phyloP scores from a whole-genome alignment of 1,284 basidiomycete species.

The Apiotrichum domesticum region DNA sequence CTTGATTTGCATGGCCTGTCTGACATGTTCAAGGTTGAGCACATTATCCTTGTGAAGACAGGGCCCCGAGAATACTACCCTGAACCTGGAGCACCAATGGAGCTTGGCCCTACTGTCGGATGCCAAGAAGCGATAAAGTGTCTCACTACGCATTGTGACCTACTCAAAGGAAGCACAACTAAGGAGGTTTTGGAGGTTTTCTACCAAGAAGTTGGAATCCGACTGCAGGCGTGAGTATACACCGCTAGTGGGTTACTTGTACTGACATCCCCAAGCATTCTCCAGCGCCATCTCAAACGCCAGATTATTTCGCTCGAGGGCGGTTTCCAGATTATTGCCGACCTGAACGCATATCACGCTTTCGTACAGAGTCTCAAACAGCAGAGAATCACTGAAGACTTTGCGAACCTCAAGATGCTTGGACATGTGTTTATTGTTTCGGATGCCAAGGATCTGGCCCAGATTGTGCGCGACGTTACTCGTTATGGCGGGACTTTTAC shows the following conservation, averaged over 20 bases:
- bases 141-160: constrained; percentile 78
- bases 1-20: background rate
- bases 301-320: constrained; percentile 91
- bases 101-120: constrained; percentile 76
- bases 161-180: constrained; percentile 86
- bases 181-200: constrained; percentile 96
- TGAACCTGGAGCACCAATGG: constrained; percentile 64
- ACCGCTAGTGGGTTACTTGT: too few relatives aligned
- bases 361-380: constrained; percentile 76
- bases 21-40: constrained; percentile 65
- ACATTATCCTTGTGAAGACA: constrained; percentile 78
- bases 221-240: constrained; percentile 69
- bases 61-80: constrained; percentile 86
- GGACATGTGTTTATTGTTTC: constrained; percentile 82
- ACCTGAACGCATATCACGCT: constrained; percentile 84
- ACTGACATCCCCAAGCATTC: constrained; percentile 55
- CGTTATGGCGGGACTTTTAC: constrained; percentile 86
- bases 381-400: constrained; percentile 67
- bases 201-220: constrained; percentile 91
- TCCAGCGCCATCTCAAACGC: constrained; percentile 93
- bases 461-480: constrained; percentile 89
- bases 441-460: constrained; percentile 87
- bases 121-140: constrained; percentile 80
- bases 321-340: constrained; percentile 92
- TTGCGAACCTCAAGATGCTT: constrained; percentile 90